Evolutionary conservation across 192 early-diverging fungal species (phyloP).

Genomic region (Lobosporangium transversale): DNA sequence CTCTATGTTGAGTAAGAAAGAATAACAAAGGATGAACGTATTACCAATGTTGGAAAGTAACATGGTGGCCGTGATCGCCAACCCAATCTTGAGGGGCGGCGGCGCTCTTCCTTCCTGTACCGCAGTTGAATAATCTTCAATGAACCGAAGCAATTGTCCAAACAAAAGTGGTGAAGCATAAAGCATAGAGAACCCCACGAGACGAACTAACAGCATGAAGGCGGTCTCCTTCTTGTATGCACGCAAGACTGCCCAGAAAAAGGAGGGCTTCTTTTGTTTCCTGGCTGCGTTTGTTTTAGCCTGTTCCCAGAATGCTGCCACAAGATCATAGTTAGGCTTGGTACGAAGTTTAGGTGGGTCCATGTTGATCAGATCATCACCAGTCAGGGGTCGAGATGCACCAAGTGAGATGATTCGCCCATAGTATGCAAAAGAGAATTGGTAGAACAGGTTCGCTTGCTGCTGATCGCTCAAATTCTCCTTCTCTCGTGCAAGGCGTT

Average conservation of each 20-base stretch:
- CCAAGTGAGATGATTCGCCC: conserved; percentile 24
- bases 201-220: conserved; percentile 5
- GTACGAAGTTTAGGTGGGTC: conserved; percentile 11
- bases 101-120: neutral
- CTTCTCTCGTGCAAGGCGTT: conserved; percentile 35
- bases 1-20: conserved; percentile 46
- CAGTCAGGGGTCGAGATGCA: conserved; percentile 31
- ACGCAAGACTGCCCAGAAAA: conserved; percentile 22
- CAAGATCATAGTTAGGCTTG: conserved; percentile 9
- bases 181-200: neutral
- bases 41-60: conserved; percentile 10
- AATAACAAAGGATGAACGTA: neutral
- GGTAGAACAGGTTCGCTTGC: conserved; percentile 31
- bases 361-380: conserved; percentile 17
- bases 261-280: conserved; percentile 8
- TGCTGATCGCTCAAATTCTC: conserved; percentile 14
- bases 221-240: conserved; percentile 9
- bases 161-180: conserved; percentile 34
- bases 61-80: conserved; percentile 25
- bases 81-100: conserved; percentile 13
- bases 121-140: conserved; percentile 24
- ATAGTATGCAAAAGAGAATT: conserved; percentile 14
- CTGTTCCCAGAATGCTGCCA: conserved; percentile 9
- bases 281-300: neutral
- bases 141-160: conserved; percentile 27